These are phyloP conservation scores for Podaxis pistillaris DNA, from an alignment of 768 basidiomycete genomes.

Conservation along the genomic window DNA sequence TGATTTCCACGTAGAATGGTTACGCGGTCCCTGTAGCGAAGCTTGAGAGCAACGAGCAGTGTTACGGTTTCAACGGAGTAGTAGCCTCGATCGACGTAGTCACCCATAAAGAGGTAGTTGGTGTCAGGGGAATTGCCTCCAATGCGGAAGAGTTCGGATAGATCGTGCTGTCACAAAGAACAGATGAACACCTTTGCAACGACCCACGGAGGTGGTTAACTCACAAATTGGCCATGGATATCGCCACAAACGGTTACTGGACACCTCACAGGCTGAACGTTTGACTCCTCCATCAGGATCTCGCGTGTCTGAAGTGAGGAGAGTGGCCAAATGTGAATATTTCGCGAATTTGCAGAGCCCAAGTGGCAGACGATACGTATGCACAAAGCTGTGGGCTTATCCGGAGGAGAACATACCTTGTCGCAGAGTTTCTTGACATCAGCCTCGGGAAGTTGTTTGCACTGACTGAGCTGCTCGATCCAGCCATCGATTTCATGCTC, in stretches of 20 bases:
- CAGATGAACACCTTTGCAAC: background rate
- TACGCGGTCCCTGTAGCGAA: slow-evolving; percentile 97
- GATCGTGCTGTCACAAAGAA: slow-evolving; percentile 75
- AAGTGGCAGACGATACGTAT: slow-evolving; percentile 12
- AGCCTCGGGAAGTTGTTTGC: slow-evolving; percentile 92
- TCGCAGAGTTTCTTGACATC: slow-evolving; percentile 99
- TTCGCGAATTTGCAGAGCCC: slow-evolving; percentile 7
- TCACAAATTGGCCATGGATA: slow-evolving; percentile 99
- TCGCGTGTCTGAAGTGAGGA: slow-evolving; percentile 78
- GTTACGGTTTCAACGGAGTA: slow-evolving; percentile 99
- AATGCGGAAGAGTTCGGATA: slow-evolving; percentile 97
- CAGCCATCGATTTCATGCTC: slow-evolving; percentile 90
- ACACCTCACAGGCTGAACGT: slow-evolving; percentile 97
- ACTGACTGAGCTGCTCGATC: slow-evolving; percentile 95
- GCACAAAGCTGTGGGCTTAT: slow-evolving; percentile 18
- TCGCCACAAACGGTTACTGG: slow-evolving; percentile 99
- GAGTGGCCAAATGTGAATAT: slow-evolving; percentile 9
- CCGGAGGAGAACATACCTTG: slow-evolving; percentile 65
- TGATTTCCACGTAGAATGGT: slow-evolving; percentile 98
- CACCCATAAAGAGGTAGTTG: slow-evolving; percentile 99
- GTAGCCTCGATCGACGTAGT: slow-evolving; percentile 99
- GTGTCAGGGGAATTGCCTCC: slow-evolving; percentile 99
- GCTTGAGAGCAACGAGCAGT: slow-evolving; percentile 92
- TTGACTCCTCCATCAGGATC: slow-evolving; percentile 98
- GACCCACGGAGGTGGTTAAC: slow-evolving; percentile 34